These are phyloP conservation scores for Penicillium sp. DNA, from an alignment of 2,329 filamentous ascomycete species.

Conservation along the genomic window DNA sequence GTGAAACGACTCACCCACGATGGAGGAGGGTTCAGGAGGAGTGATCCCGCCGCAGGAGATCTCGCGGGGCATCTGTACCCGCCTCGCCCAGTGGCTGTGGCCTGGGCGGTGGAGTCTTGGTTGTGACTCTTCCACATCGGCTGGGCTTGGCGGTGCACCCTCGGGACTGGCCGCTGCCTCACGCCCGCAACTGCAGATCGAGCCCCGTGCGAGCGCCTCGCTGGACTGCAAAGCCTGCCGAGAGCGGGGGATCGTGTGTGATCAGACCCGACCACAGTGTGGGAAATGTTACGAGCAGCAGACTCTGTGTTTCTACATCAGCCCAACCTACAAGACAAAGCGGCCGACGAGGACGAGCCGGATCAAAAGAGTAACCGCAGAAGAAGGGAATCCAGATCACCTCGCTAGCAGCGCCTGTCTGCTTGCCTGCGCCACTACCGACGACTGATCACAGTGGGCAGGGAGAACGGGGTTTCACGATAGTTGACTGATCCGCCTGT, in stretches of 20 bases:
- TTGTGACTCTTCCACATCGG: neutral
- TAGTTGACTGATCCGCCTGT: too few species aligned
- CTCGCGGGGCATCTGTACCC: conserved; percentile 9
- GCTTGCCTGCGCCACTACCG: too few species aligned
- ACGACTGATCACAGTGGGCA: too few species aligned
- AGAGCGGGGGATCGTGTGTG: conserved; percentile 23
- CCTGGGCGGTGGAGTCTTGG: conserved; percentile 14
- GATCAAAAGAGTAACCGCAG: neutral
- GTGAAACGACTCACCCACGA: neutral
- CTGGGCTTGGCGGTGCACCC: conserved; percentile 2
- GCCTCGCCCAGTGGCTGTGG: conserved; percentile 20
- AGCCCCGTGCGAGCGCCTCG: conserved; percentile 7
- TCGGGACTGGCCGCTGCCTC: neutral
- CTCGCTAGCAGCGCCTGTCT: neutral
- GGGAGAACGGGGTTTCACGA: too few species aligned
- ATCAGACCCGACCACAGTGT: conserved; percentile 26
- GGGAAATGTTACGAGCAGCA: conserved; percentile 29
- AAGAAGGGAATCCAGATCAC: neutral
- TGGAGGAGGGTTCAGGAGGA: neutral
- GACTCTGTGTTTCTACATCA: conserved; percentile 31
- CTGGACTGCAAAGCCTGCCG: conserved; percentile 25
- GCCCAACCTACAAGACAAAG: conserved; percentile 16
- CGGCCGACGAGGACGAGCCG: conserved; percentile 11
- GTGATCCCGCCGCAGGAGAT: conserved; percentile 1
- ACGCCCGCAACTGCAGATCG: conserved; percentile 5